These are phyloP conservation scores for Blastobotrys ciferrii DNA, from an alignment of 1,139 yeast species.

Conservation along the genomic window DNA sequence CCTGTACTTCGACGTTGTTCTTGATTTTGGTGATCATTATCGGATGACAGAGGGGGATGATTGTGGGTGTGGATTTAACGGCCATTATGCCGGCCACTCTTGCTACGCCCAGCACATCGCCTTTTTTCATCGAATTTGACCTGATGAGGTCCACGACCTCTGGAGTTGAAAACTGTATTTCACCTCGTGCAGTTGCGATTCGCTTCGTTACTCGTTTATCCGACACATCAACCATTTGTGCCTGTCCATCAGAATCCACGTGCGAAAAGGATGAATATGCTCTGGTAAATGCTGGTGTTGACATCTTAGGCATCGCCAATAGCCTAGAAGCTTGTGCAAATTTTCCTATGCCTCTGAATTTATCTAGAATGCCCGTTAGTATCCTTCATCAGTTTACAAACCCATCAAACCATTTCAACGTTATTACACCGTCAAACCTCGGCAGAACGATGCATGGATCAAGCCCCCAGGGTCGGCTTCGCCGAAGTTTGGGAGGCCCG, in stretches of 20 bases:
- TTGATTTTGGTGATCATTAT: slow-evolving; percentile 42
- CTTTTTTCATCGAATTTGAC: slow-evolving; percentile 44
- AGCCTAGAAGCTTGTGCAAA: too few relatives aligned
- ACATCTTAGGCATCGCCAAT: too few relatives aligned
- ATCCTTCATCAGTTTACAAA: too few relatives aligned
- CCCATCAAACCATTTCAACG: too few relatives aligned
- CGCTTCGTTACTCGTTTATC: slow-evolving; percentile 41
- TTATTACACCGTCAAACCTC: too few relatives aligned
- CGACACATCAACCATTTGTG: slow-evolving; percentile 48
- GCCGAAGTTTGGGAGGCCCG: too few relatives aligned
- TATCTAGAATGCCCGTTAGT: slow-evolving; percentile 4
- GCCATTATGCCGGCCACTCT: slow-evolving; percentile 52
- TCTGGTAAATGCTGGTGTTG: not conserved
- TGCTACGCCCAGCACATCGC: slow-evolving; percentile 49
- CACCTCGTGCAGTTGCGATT: slow-evolving; percentile 44
- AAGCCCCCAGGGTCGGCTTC: too few relatives aligned
- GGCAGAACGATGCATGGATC: too few relatives aligned
- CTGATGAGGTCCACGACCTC: slow-evolving; percentile 35
- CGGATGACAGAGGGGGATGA: slow-evolving; percentile 52
- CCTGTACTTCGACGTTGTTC: slow-evolving; percentile 31
- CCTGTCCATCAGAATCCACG: slow-evolving; percentile 44
- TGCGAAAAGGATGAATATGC: slow-evolving; percentile 37
- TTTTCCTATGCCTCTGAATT: too few relatives aligned
- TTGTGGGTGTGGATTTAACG: slow-evolving; percentile 44
- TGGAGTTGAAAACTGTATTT: slow-evolving; percentile 39